A percentile compares a stretch with the other conserved stretches of the same genome.
Conservation (phyloP, 2,329 filamentous ascomycete species). For the Bimuria novae-zelandiae region DNA sequence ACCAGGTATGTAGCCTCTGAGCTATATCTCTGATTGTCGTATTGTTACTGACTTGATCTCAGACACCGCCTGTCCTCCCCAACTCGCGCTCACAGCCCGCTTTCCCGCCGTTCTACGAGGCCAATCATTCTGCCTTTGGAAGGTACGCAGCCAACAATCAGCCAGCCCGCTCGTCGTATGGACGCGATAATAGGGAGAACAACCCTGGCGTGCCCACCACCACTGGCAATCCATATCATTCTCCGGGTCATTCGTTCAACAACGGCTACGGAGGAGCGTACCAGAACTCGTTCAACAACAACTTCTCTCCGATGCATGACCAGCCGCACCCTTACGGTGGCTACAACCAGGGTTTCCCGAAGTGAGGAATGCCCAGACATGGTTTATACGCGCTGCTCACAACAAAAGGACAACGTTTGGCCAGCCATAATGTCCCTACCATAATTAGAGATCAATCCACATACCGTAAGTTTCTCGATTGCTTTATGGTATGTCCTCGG, state of each 20-base stretch:
- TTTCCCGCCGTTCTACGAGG: slow-evolving; percentile 22
- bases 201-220: slow-evolving; percentile 1
- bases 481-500: neutral
- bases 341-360: slow-evolving; percentile 20
- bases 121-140: slow-evolving; percentile 10
- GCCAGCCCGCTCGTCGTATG: slow-evolving; percentile 13
- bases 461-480: neutral
- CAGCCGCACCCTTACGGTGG: slow-evolving; percentile 22
- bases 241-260: slow-evolving; percentile 20
- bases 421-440: neutral
- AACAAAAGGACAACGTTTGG: neutral
- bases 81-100: slow-evolving; percentile 32
- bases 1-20: slow-evolving; percentile 1
- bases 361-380: slow-evolving; percentile 10
- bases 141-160: slow-evolving; percentile 18
- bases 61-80: slow-evolving; percentile 12
- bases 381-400: neutral
- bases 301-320: slow-evolving; percentile 17
- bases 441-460: neutral
- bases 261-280: slow-evolving; percentile 22
- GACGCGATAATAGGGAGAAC: slow-evolving; percentile 30
- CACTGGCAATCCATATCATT: slow-evolving; percentile 14
- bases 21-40: neutral
- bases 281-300: slow-evolving; percentile 11
- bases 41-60: slow-evolving; percentile 1